phyloP scores from a whole-genome alignment of 345 rosid species.

The Cardiospermum halicacabum region DNA sequence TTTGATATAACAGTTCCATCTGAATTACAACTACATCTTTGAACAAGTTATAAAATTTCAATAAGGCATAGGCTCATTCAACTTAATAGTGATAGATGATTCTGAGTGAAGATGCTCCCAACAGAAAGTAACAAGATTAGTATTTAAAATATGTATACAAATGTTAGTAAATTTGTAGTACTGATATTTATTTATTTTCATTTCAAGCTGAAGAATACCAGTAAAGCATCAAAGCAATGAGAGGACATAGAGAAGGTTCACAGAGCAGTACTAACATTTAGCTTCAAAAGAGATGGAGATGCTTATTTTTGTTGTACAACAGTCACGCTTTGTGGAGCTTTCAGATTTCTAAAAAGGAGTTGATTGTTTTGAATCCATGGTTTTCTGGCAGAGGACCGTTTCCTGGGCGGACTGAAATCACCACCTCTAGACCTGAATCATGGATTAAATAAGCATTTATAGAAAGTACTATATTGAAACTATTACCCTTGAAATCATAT shows the following conservation, averaged over 20 bases:
- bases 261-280: background rate
- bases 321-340: conserved; percentile 2
- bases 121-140: no score
- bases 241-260: background rate
- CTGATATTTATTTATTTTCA: background rate
- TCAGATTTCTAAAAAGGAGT: conserved; percentile 56
- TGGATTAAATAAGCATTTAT: background rate
- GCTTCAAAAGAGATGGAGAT: background rate
- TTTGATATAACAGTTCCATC: background rate
- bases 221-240: background rate
- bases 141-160: no score
- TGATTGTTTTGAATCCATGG: conserved; percentile 63
- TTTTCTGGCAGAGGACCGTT: conserved; percentile 56
- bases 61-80: background rate
- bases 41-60: background rate
- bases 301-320: background rate
- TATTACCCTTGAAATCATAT: background rate
- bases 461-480: background rate
- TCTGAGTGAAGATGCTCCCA: no score
- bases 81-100: no score
- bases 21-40: background rate
- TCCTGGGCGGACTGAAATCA: conserved; percentile 66
- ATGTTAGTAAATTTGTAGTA: no score
- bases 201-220: background rate
- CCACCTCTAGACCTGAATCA: conserved; percentile 49